These are phyloP conservation scores for Citrus mangshanensis DNA, from an alignment of 345 rosid genomes.

Conservation along the genomic window DNA sequence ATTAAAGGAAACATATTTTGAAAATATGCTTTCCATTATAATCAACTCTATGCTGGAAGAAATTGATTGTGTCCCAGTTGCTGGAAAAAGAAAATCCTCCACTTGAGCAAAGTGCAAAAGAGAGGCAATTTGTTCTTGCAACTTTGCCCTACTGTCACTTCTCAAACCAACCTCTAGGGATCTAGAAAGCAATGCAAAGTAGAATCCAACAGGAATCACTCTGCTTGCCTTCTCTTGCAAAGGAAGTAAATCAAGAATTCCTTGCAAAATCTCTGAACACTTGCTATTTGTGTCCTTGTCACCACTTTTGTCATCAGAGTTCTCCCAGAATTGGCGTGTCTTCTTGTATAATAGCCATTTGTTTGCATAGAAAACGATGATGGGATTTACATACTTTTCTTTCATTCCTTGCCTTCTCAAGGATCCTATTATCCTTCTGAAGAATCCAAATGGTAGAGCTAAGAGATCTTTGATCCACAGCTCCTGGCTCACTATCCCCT, in stretches of 20 bases:
- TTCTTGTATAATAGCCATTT: conserved; percentile 50
- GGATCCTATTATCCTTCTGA: conserved; percentile 67
- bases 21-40: conserved; percentile 55
- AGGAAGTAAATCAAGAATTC: conserved; percentile 57
- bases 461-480: conserved; percentile 77
- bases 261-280: conserved; percentile 37
- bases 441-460: conserved; percentile 61
- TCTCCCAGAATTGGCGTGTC: conserved; percentile 41
- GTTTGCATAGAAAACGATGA: conserved; percentile 58
- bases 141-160: conserved; percentile 35
- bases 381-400: conserved; percentile 64
- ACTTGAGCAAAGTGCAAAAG: conserved; percentile 47
- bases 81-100: conserved; percentile 55
- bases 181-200: conserved; percentile 56
- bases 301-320: conserved; percentile 20
- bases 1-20: conserved; percentile 37
- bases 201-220: conserved; percentile 66
- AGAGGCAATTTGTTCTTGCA: conserved; percentile 58
- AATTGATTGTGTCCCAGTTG: conserved; percentile 21
- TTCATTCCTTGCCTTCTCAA: conserved; percentile 86
- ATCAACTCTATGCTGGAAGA: conserved; percentile 48
- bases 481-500: conserved; percentile 45
- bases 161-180: conserved; percentile 38
- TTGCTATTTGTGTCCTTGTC: conserved; percentile 15
- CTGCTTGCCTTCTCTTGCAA: conserved; percentile 47